These are phyloP conservation scores for Verticillium nonalfalfae DNA, from an alignment of 2,329 filamentous ascomycete genomes.

Conservation along the genomic window DNA sequence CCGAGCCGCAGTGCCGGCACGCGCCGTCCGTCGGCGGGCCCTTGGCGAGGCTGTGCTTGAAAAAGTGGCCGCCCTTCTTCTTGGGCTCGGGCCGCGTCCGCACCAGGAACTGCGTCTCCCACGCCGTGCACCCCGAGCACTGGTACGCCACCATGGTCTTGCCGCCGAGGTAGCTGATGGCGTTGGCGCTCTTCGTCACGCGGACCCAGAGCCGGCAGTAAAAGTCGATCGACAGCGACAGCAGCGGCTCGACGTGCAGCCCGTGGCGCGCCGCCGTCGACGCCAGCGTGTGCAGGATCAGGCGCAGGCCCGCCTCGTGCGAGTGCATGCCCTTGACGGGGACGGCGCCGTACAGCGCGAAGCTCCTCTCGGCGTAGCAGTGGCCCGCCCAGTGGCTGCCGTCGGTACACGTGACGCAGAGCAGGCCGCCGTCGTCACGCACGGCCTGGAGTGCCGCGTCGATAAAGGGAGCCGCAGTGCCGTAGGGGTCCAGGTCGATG, in stretches of 20 bases:
- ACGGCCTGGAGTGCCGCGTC: conserved; percentile 85
- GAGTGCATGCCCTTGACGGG: conserved; percentile 79
- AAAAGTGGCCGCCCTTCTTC: conserved; percentile 64
- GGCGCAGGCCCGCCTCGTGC: conserved; percentile 81
- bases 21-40: conserved; percentile 59
- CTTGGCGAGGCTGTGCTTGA: conserved; percentile 71
- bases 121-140: conserved; percentile 93
- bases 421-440: conserved; percentile 74
- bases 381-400: conserved; percentile 92
- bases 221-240: conserved; percentile 94
- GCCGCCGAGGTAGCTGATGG: conserved; percentile 84
- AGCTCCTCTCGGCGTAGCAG: conserved; percentile 91
- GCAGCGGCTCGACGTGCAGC: conserved; percentile 78
- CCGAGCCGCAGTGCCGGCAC: conserved; percentile 80
- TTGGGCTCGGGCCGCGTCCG: conserved; percentile 59
- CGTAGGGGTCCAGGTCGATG: conserved; percentile 94
- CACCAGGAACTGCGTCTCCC: conserved; percentile 74
- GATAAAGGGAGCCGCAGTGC: conserved; percentile 85
- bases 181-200: conserved; percentile 69
- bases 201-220: conserved; percentile 87
- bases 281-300: conserved; percentile 79
- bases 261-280: conserved; percentile 79
- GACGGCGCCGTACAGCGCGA: conserved; percentile 84
- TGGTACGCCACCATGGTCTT: conserved; percentile 92
- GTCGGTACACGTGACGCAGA: conserved; percentile 96